A percentile compares a stretch with the other conserved stretches of the same genome.
phyloP scores from a whole-genome alignment of 441 rosid genomes.

The Populus hybrid region DNA sequence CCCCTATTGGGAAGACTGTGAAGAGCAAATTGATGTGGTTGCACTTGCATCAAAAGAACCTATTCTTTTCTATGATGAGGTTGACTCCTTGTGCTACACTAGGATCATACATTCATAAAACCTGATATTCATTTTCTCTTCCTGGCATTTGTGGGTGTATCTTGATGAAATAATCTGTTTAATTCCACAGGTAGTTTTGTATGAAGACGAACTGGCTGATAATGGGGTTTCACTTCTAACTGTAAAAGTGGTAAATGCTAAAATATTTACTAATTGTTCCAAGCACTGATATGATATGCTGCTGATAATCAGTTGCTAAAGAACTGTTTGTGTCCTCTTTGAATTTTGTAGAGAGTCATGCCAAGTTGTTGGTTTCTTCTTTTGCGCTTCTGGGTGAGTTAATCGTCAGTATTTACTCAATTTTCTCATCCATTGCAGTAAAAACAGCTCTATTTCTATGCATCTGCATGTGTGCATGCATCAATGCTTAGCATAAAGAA shows the following conservation, averaged over 20 bases:
- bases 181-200: conserved; percentile 67
- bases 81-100: conserved; percentile 19
- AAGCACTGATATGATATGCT: conserved; percentile 5
- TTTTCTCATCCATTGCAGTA: neutral
- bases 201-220: conserved; percentile 98
- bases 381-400: conserved; percentile 92
- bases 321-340: conserved; percentile 19
- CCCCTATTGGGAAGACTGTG: conserved; percentile 72
- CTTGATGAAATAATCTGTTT: conserved; percentile 21
- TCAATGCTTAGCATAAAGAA: neutral
- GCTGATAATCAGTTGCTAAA: neutral
- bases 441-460: neutral
- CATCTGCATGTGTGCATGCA: neutral
- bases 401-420: neutral
- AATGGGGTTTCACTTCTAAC: conserved; percentile 91
- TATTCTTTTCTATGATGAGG: conserved; percentile 98
- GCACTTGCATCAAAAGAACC: conserved; percentile 80
- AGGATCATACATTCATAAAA: neutral
- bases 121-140: conserved; percentile 9
- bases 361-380: conserved; percentile 97
- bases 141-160: neutral
- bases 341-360: conserved; percentile 81
- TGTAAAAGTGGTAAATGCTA: conserved; percentile 86
- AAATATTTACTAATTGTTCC: conserved; percentile 3
- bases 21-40: conserved; percentile 70